These are phyloP conservation scores for Saturnispora hagleri DNA, from an alignment of 805 yeast species.

Conservation along the genomic window DNA sequence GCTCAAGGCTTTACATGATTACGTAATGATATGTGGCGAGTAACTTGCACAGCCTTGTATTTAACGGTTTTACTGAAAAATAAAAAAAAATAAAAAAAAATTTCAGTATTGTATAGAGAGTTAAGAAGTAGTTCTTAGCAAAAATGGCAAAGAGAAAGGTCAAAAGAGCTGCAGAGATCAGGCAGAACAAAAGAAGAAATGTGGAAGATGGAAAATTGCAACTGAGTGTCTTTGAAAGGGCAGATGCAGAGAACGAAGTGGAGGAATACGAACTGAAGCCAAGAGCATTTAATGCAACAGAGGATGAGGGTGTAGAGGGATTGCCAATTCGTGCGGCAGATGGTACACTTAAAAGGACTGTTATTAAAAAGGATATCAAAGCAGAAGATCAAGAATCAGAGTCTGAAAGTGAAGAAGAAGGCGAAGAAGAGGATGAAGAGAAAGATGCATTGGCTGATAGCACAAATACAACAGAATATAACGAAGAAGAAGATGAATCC, in stretches of 20 bases:
- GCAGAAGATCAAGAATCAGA: constrained; percentile 1
- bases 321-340: constrained; percentile 70
- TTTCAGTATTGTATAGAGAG: not conserved
- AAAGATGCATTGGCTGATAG: constrained; percentile 12
- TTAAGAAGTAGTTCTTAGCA: not conserved
- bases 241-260: constrained; percentile 13
- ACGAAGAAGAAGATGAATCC: constrained; percentile 26
- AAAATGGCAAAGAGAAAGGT: constrained; percentile 32
- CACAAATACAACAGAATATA: constrained; percentile 13
- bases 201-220: constrained; percentile 33
- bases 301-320: constrained; percentile 46
- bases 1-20: not conserved
- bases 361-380: constrained; percentile 26
- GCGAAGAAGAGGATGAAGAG: constrained; percentile 11
- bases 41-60: constrained; percentile 2
- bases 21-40: not conserved
- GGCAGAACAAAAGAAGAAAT: constrained; percentile 31
- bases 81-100: not conserved
- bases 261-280: constrained; percentile 58
- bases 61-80: not conserved
- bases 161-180: constrained; percentile 27
- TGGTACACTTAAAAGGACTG: constrained; percentile 66
- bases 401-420: constrained; percentile 10
- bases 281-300: constrained; percentile 39
- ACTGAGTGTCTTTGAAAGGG: constrained; percentile 8